Evolutionary conservation across 2,329 filamentous ascomycete genomes (phyloP), one percentile per base, ranked within the genome.

Genomic region (Diplodia scrobiculata): DNA sequence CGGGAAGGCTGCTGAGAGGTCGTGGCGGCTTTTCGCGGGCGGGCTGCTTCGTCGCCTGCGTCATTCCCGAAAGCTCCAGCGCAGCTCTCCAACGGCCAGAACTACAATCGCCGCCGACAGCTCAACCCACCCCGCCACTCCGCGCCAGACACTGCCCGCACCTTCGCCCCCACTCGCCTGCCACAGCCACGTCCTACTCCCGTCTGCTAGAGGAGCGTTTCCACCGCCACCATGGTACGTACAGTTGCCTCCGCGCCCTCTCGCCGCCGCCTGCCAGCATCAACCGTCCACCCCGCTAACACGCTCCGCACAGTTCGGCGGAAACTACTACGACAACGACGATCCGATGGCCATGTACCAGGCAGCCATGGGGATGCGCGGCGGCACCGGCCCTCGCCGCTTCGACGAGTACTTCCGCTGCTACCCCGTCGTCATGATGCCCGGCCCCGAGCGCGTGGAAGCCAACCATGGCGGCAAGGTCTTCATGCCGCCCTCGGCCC

Each of bases 361-460:
- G 68, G 77, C 80, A 14, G 80, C 81, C 67, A 83, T 86, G 78
- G 75, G 85, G 67, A 81, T 81, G 41, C 81, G 80, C 69, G 80
- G 78, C 60, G 78, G 80, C 60, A 78, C 80, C 34, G 76, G 77
- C 73, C 83, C 79, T 71, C 90, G 92, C 72, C 91, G 93, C 68
- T 99, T 99, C 81, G 94, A 99, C 79, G 95, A 99, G 79, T 98
- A 97, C 82, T 98, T 97, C 80, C 89, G 95, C 73, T 97, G 93
- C 83, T 99, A 98, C 75, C 95, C 95, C 51, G 86, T 97, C 73
- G 88, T 89, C 72, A 98, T 99, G 93, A 87, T 96, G 69, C 92
- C 93, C 13, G 93, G 94, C 2, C 87, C 91, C 45, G 93, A 97
- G 73, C 87, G 95, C 71, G 90, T 91, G 63, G 89, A 93, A 71